These are phyloP conservation scores for Halophytophthora polymorphica DNA, from an alignment of 352 stramenopile genomes.

Conservation along the genomic window DNA sequence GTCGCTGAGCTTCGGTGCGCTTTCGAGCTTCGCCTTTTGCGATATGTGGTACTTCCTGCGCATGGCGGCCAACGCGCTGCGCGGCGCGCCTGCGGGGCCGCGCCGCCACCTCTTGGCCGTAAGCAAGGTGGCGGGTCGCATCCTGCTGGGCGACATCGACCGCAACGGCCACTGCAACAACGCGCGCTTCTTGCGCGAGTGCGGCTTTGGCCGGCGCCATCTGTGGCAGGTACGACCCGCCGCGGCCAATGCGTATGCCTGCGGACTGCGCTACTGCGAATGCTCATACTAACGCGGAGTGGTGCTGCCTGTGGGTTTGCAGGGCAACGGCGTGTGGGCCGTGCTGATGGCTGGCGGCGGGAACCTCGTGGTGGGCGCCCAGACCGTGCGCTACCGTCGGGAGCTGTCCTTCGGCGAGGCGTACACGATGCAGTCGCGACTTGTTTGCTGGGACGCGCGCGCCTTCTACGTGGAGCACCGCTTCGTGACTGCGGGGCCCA, in stretches of 20 bases:
- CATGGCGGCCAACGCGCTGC: constrained; percentile 33
- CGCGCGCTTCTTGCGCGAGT: constrained; percentile 80
- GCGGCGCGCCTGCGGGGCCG: constrained; percentile 12
- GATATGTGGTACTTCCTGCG: constrained; percentile 83
- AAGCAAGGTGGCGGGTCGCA: constrained; percentile 41
- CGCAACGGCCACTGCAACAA: constrained; percentile 88
- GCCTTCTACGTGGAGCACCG: constrained; percentile 87
- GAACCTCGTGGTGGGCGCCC: constrained; percentile 80
- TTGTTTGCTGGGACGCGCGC: constrained; percentile 77
- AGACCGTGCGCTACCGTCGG: constrained; percentile 79
- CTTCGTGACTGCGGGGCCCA: constrained; percentile 53
- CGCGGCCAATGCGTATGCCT: neutral
- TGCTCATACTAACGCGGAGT: constrained; percentile 2
- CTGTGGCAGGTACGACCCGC: constrained; percentile 69
- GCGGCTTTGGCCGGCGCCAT: constrained; percentile 69
- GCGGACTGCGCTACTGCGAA: neutral
- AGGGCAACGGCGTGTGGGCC: constrained; percentile 76
- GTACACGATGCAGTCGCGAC: constrained; percentile 70
- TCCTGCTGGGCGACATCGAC: constrained; percentile 71
- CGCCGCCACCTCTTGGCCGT: constrained; percentile 48
- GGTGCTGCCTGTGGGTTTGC: constrained; percentile 5
- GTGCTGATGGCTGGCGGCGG: constrained; percentile 46
- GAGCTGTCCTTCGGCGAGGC: constrained; percentile 68
- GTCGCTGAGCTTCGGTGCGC: constrained; percentile 28
- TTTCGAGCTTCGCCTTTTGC: constrained; percentile 64